Conservation (phyloP, 148 eudicot species). For the Spergularia marina region DNA sequence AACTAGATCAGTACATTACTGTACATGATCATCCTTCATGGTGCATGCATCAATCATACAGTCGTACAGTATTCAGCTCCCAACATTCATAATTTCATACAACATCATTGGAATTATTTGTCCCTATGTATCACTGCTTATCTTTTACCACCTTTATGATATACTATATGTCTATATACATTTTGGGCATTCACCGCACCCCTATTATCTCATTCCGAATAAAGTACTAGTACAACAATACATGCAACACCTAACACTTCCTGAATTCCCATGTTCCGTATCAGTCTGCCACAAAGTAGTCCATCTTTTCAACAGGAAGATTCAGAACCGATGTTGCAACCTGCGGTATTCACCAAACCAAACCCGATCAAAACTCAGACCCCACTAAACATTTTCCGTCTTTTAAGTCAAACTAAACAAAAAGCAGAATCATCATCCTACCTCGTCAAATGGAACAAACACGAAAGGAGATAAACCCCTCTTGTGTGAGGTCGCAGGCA, state of each 20-base stretch:
- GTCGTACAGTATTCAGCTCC: background rate
- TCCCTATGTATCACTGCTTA: background rate
- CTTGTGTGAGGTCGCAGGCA: slow-evolving; percentile 82
- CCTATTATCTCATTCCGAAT: background rate
- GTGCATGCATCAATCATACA: no score
- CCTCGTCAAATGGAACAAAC: slow-evolving; percentile 93
- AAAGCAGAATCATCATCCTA: slow-evolving; percentile 17
- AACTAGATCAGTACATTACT: no score
- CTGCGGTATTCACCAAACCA: slow-evolving; percentile 36
- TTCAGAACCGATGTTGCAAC: slow-evolving; percentile 83
- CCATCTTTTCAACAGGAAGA: slow-evolving; percentile 88
- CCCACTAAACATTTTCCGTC: background rate
- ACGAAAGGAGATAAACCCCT: slow-evolving; percentile 88
- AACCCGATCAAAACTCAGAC: background rate
- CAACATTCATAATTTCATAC: background rate
- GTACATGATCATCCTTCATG: no score
- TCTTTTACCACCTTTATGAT: background rate
- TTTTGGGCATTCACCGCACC: background rate
- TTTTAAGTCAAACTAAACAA: background rate
- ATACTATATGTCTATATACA: slow-evolving; percentile 21
- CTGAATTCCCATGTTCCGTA: background rate
- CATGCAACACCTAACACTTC: slow-evolving; percentile 4
- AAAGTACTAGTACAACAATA: background rate
- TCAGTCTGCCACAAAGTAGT: slow-evolving; percentile 82
- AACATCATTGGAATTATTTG: background rate